Evolutionary conservation across 176 grass and related monocot genomes (phyloP).

Genomic region (Raddia guianensis): DNA sequence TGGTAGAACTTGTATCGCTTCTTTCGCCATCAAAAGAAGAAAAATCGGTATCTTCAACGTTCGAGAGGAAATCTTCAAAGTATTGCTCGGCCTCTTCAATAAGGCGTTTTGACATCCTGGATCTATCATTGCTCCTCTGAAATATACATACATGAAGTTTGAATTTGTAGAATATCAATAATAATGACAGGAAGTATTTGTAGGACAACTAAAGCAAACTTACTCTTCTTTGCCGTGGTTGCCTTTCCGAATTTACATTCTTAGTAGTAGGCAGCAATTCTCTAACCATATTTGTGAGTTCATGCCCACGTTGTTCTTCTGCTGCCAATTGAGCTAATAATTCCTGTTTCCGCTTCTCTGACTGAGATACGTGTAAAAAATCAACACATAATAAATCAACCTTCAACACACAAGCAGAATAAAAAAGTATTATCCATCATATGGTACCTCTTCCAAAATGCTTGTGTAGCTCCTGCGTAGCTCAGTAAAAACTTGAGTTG

Average conservation of each 20-base stretch:
- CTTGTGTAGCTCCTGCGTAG: conserved; percentile 80
- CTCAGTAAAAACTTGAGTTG: conserved; percentile 82
- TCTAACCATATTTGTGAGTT: conserved; percentile 91
- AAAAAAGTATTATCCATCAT: background rate
- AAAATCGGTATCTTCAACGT: conserved; percentile 97
- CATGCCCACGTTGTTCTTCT: conserved; percentile 88
- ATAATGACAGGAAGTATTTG: conserved; percentile 5
- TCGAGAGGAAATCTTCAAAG: conserved; percentile 94
- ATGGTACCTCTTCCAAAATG: conserved; percentile 91
- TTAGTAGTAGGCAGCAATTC: conserved; percentile 80
- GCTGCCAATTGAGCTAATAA: conserved; percentile 79
- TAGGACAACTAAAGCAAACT: conserved; percentile 8
- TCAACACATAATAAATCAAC: conserved; percentile 23
- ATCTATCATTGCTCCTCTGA: conserved; percentile 94
- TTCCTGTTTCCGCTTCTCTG: conserved; percentile 89
- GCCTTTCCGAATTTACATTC: conserved; percentile 57
- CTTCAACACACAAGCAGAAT: conserved; percentile 7
- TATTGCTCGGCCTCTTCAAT: conserved; percentile 89
- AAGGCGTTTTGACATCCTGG: conserved; percentile 67
- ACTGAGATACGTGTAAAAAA: conserved; percentile 58
- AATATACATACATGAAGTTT: conserved; percentile 34
- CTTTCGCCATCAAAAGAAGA: conserved; percentile 96
- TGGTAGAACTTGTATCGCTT: conserved; percentile 76
- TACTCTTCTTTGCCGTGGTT: conserved; percentile 64
- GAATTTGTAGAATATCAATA: background rate